A percentile compares a stretch with the other conserved stretches of the same genome.
Evolutionary conservation across 805 yeast species (phyloP).

Genomic region (Ogataea trehalophila): DNA sequence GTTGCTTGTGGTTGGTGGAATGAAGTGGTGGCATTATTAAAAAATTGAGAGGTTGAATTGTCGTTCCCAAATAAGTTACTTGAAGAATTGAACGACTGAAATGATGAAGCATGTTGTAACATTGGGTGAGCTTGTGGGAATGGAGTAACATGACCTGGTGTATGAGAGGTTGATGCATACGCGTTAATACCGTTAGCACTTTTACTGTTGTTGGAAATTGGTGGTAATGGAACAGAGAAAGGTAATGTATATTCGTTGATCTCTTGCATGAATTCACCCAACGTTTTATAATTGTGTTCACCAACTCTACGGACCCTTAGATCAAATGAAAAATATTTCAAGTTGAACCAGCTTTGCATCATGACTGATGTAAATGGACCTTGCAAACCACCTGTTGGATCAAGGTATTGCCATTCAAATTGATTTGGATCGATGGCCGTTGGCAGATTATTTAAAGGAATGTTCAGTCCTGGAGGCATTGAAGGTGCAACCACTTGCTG

Average conservation of each 20-base stretch:
- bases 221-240: conserved; percentile 54
- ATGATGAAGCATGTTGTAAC: conserved; percentile 7
- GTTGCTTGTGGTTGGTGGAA: conserved; percentile 4
- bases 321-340: conserved; percentile 51
- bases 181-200: too few relatives aligned
- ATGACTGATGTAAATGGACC: conserved; percentile 73
- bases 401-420: conserved; percentile 69
- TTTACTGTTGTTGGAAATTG: conserved; percentile 1
- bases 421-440: conserved; percentile 23
- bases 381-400: conserved; percentile 63
- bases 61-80: neutral
- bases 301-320: conserved; percentile 56
- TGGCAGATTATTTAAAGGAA: conserved; percentile 3
- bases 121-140: conserved; percentile 7
- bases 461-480: conserved; percentile 16
- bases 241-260: conserved; percentile 53
- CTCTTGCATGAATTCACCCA: conserved; percentile 47
- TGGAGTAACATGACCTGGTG: conserved; percentile 2
- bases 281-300: conserved; percentile 43
- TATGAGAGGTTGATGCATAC: conserved; percentile 1
- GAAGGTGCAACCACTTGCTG: neutral
- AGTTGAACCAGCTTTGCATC: conserved; percentile 77
- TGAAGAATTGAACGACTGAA: conserved; percentile 10
- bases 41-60: conserved; percentile 11
- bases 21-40: conserved; percentile 6